Evolutionary conservation across 2,329 filamentous ascomycete species (phyloP).

Genomic region (Colletotrichum sp.): DNA sequence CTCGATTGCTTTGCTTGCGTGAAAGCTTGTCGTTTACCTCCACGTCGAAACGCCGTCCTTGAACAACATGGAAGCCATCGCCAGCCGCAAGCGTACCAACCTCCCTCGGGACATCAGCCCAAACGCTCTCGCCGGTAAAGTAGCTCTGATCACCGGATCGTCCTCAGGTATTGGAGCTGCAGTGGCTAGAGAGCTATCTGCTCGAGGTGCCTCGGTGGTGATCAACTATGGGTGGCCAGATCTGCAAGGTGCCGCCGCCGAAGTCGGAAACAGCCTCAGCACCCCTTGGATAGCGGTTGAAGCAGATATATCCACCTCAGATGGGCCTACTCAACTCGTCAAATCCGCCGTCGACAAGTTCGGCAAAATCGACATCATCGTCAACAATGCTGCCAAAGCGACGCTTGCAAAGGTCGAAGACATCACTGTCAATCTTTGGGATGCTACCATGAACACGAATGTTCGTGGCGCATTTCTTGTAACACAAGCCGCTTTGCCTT

Average conservation of each 20-base stretch:
- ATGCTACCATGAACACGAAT: conserved; percentile 45
- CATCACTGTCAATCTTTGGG: conserved; percentile 41
- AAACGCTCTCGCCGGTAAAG: conserved; percentile 36
- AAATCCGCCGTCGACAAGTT: conserved; percentile 36
- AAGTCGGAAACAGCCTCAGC: conserved; percentile 18
- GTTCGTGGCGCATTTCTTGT: conserved; percentile 43
- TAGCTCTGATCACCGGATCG: conserved; percentile 54
- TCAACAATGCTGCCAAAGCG: conserved; percentile 39
- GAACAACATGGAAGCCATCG: neutral
- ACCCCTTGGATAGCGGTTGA: conserved; percentile 37
- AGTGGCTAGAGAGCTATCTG: conserved; percentile 46
- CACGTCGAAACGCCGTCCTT: neutral
- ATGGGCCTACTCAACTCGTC: conserved; percentile 38
- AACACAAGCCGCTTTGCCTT: conserved; percentile 39
- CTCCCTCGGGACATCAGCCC: neutral
- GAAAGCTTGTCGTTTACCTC: neutral
- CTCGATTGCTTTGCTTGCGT: neutral
- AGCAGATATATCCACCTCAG: conserved; percentile 43
- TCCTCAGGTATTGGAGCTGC: conserved; percentile 49
- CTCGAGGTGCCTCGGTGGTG: conserved; percentile 49
- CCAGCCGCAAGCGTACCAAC: neutral
- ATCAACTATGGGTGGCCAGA: conserved; percentile 50
- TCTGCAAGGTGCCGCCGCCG: neutral
- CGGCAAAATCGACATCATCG: conserved; percentile 41
- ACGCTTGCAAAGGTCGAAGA: conserved; percentile 41